phyloP scores from a whole-genome alignment of 164 flowering plant species.

The Macadamia integrifolia region DNA sequence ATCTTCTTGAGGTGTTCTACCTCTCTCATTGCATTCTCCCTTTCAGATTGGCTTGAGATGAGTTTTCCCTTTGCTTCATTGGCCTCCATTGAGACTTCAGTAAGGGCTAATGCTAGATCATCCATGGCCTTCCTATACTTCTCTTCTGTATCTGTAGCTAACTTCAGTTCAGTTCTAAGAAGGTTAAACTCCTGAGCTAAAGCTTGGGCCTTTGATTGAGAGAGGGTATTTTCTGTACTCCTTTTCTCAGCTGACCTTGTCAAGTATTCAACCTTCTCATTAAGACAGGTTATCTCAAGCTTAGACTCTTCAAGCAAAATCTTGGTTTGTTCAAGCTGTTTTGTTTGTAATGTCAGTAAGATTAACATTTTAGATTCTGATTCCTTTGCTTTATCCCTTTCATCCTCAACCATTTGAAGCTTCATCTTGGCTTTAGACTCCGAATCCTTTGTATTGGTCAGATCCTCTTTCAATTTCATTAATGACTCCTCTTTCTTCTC shows the following conservation, averaged over 20 bases:
- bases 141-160: slow-evolving; percentile 66
- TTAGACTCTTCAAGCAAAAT: slow-evolving; percentile 52
- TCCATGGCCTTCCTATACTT: slow-evolving; percentile 75
- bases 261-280: slow-evolving; percentile 20
- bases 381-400: slow-evolving; percentile 34
- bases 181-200: slow-evolving; percentile 27
- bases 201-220: slow-evolving; percentile 18
- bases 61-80: slow-evolving; percentile 49
- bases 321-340: slow-evolving; percentile 57
- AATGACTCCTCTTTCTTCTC: slow-evolving; percentile 14
- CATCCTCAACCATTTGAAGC: slow-evolving; percentile 34
- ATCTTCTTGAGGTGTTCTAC: slow-evolving; percentile 27
- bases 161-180: slow-evolving; percentile 47
- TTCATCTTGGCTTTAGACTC: slow-evolving; percentile 30
- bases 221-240: slow-evolving; percentile 5
- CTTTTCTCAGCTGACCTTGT: slow-evolving; percentile 11
- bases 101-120: slow-evolving; percentile 63
- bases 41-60: slow-evolving; percentile 22
- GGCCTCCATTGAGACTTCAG: slow-evolving; percentile 62
- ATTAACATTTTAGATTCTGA: slow-evolving; percentile 36
- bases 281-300: slow-evolving; percentile 36
- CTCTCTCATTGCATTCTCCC: slow-evolving; percentile 35
- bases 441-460: slow-evolving; percentile 13
- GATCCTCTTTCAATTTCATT: slow-evolving; percentile 28
- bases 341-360: slow-evolving; percentile 35